Evolutionary conservation across 1,139 yeast genomes (phyloP), one percentile per base, ranked within the genome.

Genomic region (Magnusiomyces paraingens): DNA sequence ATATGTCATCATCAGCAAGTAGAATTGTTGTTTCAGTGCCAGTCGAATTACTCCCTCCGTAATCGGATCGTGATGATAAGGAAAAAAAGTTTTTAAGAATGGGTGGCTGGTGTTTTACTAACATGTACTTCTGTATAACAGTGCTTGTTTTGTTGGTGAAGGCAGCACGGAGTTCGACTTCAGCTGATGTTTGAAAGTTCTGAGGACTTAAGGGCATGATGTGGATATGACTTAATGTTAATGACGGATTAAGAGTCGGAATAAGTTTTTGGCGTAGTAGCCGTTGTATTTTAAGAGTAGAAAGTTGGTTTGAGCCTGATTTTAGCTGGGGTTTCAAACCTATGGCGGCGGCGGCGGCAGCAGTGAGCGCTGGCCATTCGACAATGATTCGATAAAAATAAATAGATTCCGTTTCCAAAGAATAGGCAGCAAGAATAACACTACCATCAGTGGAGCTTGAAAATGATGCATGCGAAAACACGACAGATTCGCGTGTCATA

Each of bases 341-440:
- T 5, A 4, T 26, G 2, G 51, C 22, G 38, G 21, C 45, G n/a
- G 48, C 36, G 8, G 54, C 54, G 5, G 49, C 51, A 14, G 56
- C 56, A 12, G 58, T 42, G 2, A 52, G 50, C 26, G 59, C 55
- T 8, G 86, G 85, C 94, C 93, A 86, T 55, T 82, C 79, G 12
- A 86, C 71, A 0, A 66, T 57, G 2, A 84, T 66, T 14, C 71
- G 65, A 63, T 76, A 84, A 0, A 83, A 72, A 50, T 73, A 70
- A 14, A 86, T 66, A n/a, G 65, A 65, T 12, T 70, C 65, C 0
- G 77, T 69, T 2, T 69, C 54, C 0, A 74, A 64, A 54, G 78
- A 79, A 61, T 74, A 79, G 1, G 79, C 76, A 0, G 76, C 75
- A 2, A 85, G 64, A 2, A 82, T 64, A 10, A 84, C 67, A 17